These are phyloP conservation scores for Phaeosphaeriaceae sp. DNA, from an alignment of 2,329 filamentous ascomycete species.

Conservation along the genomic window DNA sequence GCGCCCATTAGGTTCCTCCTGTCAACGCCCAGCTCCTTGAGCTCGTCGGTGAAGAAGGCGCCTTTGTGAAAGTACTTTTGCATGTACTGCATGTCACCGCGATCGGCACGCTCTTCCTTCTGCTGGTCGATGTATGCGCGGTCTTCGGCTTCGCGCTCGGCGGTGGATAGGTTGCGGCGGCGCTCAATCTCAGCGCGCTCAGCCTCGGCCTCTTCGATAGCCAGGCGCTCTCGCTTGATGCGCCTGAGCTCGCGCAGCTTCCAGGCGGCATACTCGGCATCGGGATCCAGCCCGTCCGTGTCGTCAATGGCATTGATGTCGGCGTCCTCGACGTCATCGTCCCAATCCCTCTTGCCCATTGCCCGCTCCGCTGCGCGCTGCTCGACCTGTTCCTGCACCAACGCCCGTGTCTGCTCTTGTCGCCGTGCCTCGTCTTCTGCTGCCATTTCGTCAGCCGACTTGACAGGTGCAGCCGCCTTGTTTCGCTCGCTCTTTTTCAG, in stretches of 20 bases:
- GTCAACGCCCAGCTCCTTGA: conserved; percentile 75
- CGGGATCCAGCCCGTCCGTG: conserved; percentile 83
- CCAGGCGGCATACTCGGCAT: conserved; percentile 90
- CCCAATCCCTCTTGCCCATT: conserved; percentile 84
- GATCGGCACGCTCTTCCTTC: conserved; percentile 74
- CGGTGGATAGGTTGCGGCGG: conserved; percentile 81
- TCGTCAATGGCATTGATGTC: conserved; percentile 83
- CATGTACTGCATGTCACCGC: conserved; percentile 87
- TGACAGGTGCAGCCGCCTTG: conserved; percentile 34
- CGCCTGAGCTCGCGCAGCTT: conserved; percentile 89
- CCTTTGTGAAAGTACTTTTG: conserved; percentile 98
- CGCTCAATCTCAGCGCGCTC: conserved; percentile 91
- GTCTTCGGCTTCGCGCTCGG: conserved; percentile 87
- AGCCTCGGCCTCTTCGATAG: conserved; percentile 81
- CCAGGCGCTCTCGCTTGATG: conserved; percentile 83
- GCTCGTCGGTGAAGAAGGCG: conserved; percentile 89
- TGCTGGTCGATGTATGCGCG: conserved; percentile 77
- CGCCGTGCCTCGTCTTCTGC: conserved; percentile 64
- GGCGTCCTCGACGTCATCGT: conserved; percentile 69
- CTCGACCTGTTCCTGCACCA: conserved; percentile 88
- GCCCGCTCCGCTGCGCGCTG: conserved; percentile 78
- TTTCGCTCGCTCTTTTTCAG: conserved; percentile 69
- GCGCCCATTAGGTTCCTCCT: conserved; percentile 86
- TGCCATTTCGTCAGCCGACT: conserved; percentile 50
- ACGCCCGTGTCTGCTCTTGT: conserved; percentile 74